phyloP scores from a whole-genome alignment of 1,139 yeast genomes.

The Candida glucosophila region DNA sequence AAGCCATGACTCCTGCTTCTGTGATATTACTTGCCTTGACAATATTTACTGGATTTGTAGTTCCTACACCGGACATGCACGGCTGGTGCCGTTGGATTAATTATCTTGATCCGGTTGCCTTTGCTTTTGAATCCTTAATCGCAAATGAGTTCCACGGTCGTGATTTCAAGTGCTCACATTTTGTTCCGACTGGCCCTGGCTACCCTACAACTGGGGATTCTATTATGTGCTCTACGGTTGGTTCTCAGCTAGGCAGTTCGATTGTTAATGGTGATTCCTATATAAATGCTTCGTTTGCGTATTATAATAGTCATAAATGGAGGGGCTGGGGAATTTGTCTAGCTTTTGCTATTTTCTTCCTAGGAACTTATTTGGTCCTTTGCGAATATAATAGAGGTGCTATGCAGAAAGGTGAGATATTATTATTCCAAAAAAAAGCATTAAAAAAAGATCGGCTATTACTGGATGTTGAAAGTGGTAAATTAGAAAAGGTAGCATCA shows the following conservation, averaged over 20 bases:
- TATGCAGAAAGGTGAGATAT: constrained; percentile 74
- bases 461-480: constrained; percentile 5
- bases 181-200: constrained; percentile 16
- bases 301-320: constrained; percentile 61
- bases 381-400: constrained; percentile 66
- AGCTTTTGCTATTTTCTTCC: constrained; percentile 48
- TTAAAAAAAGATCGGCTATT: constrained; percentile 13
- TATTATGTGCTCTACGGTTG: constrained; percentile 54
- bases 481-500: constrained; percentile 1
- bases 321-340: constrained; percentile 69
- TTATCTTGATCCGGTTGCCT: constrained; percentile 63
- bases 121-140: constrained; percentile 62
- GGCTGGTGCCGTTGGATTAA: constrained; percentile 81
- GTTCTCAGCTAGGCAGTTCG: constrained; percentile 48
- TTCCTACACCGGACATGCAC: constrained; percentile 59
- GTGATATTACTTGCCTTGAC: constrained; percentile 50
- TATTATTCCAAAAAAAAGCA: constrained; percentile 45
- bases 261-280: constrained; percentile 55
- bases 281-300: constrained; percentile 36
- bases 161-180: constrained; percentile 27
- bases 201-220: constrained; percentile 14
- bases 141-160: constrained; percentile 49
- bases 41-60: constrained; percentile 70
- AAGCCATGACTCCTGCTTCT: constrained; percentile 70
- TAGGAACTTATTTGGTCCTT: constrained; percentile 45